A percentile compares a stretch with the other conserved stretches of the same genome.
Conservation (phyloP, 2,329 filamentous ascomycete species). For the Cladosporium cucumerinum region DNA sequence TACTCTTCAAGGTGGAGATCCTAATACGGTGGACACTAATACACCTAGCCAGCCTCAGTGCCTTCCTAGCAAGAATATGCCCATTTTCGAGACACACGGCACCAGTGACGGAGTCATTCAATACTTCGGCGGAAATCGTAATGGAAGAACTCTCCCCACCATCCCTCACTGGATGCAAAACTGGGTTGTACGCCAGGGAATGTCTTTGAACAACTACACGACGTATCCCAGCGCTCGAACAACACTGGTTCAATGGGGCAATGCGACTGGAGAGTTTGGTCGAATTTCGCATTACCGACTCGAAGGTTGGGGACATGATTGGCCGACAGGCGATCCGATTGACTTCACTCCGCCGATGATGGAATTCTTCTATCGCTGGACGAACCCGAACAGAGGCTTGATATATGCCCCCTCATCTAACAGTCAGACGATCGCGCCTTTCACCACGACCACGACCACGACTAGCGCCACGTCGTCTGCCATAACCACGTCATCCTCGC, state of each 20-base stretch:
- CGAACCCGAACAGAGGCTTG: constrained; percentile 18
- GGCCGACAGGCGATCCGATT: constrained; percentile 32
- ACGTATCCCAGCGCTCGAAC: constrained; percentile 22
- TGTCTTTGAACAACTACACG: constrained; percentile 31
- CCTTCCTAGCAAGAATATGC: constrained; percentile 29
- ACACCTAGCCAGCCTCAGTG: constrained; percentile 24
- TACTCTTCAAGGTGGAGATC: constrained; percentile 24
- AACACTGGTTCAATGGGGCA: constrained; percentile 23
- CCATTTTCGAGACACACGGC: constrained; percentile 45
- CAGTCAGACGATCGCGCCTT: neutral
- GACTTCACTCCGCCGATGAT: constrained; percentile 29
- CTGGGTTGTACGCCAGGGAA: constrained; percentile 37
- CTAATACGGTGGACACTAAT: constrained; percentile 24
- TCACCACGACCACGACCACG: neutral
- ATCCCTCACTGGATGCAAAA: constrained; percentile 32
- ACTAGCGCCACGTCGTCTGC: neutral
- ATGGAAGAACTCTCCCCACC: constrained; percentile 15
- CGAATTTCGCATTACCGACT: constrained; percentile 38
- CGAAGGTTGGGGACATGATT: constrained; percentile 35
- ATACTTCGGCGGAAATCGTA: constrained; percentile 36
- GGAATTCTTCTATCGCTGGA: constrained; percentile 31
- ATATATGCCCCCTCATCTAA: neutral
- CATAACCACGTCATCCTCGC: neutral
- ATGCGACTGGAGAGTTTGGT: constrained; percentile 33
- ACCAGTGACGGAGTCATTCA: constrained; percentile 38